A percentile compares a stretch with the other conserved stretches of the same genome.
These are phyloP conservation scores for Ochromonas danica DNA, from an alignment of 108 stramenopile genomes.

Conservation along the genomic window DNA sequence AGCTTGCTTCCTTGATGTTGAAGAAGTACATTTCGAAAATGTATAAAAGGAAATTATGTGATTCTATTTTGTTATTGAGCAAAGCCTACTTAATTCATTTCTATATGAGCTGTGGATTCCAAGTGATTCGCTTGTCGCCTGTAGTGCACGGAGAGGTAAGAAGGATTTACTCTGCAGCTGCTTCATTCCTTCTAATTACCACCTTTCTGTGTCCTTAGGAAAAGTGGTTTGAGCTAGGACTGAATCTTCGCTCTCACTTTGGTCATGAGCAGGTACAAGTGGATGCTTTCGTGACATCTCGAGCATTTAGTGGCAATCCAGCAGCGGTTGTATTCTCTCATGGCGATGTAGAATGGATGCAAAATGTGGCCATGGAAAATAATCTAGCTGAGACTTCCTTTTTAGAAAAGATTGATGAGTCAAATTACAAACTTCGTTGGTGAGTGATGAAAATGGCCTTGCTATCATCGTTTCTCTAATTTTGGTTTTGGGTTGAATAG, in stretches of 20 bases:
- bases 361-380: constrained; percentile 79
- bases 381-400: constrained; percentile 92
- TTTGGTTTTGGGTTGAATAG: not conserved
- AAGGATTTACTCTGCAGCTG: not conserved
- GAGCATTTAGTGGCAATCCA: constrained; percentile 81
- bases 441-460: not conserved
- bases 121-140: constrained; percentile 58
- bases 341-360: constrained; percentile 71
- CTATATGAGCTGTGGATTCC: constrained; percentile 75
- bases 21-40: not conserved
- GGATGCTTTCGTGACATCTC: constrained; percentile 73
- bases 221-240: constrained; percentile 69
- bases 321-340: constrained; percentile 85
- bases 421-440: not conserved
- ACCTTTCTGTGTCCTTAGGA: no score
- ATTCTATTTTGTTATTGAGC: constrained; percentile 62
- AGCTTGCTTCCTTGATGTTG: constrained; percentile 53
- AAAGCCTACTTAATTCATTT: constrained; percentile 70
- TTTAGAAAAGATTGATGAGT: constrained; percentile 42
- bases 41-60: not conserved
- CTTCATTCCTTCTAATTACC: not conserved
- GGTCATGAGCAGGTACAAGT: constrained; percentile 43
- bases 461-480: not conserved
- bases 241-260: constrained; percentile 39
- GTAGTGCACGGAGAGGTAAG: constrained; percentile 68